phyloP scores from a whole-genome alignment of 106 monocot genomes.

The Apostasia shenzhenica region DNA sequence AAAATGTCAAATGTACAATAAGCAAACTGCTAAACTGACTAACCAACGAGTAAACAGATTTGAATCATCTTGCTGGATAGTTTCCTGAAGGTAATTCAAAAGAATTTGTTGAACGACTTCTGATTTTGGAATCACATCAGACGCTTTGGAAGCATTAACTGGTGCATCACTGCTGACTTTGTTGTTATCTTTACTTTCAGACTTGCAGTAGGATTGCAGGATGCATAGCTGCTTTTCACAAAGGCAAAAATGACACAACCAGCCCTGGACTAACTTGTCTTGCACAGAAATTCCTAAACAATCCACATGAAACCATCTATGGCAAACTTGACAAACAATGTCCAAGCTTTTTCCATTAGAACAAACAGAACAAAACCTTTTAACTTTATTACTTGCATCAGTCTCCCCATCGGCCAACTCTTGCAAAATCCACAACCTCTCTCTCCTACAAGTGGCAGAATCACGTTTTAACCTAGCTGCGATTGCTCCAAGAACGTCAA shows the following conservation, averaged over 20 bases:
- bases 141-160: constrained; percentile 14
- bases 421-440: constrained; percentile 78
- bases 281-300: constrained; percentile 62
- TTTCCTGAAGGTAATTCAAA: constrained; percentile 75
- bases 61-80: constrained; percentile 56
- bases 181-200: constrained; percentile 33
- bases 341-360: constrained; percentile 51
- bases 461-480: constrained; percentile 85
- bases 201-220: constrained; percentile 55
- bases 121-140: constrained; percentile 15
- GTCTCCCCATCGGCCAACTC: constrained; percentile 33
- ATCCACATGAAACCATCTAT: constrained; percentile 84
- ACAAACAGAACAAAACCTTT: constrained; percentile 64
- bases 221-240: constrained; percentile 63
- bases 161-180: constrained; percentile 21
- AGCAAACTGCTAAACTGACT: constrained; percentile 11
- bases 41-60: constrained; percentile 84
- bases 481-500: constrained; percentile 90
- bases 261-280: constrained; percentile 49
- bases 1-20: constrained; percentile 1
- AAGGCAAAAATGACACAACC: constrained; percentile 81
- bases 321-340: constrained; percentile 54
- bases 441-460: constrained; percentile 41
- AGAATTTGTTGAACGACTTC: constrained; percentile 89
- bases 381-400: constrained; percentile 13